Conservation (phyloP, 257 asterid species). For the Solanum pennellii region DNA sequence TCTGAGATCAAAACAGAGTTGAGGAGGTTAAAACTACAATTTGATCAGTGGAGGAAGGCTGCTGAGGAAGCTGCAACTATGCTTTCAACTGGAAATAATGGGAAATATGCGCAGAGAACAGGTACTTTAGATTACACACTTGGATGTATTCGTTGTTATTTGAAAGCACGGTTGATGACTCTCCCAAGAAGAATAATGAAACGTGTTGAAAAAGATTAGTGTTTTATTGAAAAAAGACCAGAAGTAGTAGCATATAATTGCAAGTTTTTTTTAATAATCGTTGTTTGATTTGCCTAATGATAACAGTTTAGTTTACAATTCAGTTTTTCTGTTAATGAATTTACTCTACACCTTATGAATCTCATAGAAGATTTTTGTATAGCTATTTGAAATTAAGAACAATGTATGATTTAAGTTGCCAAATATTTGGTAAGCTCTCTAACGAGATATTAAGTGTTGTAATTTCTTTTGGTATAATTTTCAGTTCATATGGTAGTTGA, state of each 20-base stretch:
- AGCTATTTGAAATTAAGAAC: slow-evolving; percentile 2
- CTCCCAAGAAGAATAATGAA: slow-evolving; percentile 66
- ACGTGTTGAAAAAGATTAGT: slow-evolving; percentile 78
- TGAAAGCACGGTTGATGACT: slow-evolving; percentile 61
- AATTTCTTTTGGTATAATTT: background rate
- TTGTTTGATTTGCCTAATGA: background rate
- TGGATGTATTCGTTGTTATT: slow-evolving; percentile 37
- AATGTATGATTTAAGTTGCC: background rate
- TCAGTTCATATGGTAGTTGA: background rate
- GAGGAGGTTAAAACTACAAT: slow-evolving; percentile 69
- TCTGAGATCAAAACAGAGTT: slow-evolving; percentile 65
- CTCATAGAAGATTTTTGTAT: background rate
- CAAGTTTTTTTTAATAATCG: slow-evolving; percentile 2
- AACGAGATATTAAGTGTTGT: background rate
- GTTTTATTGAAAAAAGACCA: slow-evolving; percentile 71
- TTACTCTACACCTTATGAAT: background rate
- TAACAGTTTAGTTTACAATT: background rate
- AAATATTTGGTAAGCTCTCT: background rate
- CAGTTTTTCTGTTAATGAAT: background rate
- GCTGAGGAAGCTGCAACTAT: slow-evolving; percentile 90
- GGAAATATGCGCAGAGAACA: slow-evolving; percentile 44
- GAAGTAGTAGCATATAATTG: slow-evolving; percentile 21
- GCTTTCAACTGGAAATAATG: slow-evolving; percentile 50
- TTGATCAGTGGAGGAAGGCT: slow-evolving; percentile 97
- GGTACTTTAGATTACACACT: slow-evolving; percentile 45